phyloP scores from a whole-genome alignment of 331 rosid genomes.

The Saraca asoca region DNA sequence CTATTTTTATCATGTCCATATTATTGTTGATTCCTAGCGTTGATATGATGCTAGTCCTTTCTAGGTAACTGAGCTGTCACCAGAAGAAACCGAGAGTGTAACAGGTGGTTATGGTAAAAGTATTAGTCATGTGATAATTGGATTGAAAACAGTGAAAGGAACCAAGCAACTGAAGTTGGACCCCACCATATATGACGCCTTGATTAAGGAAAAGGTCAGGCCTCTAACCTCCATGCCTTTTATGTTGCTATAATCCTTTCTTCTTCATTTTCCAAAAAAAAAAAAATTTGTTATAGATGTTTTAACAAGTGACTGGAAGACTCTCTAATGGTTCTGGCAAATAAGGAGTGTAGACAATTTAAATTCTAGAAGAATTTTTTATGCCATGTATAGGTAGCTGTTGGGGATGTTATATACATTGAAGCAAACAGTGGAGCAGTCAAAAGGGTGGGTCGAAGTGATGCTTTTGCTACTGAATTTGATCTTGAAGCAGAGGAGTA shows the following conservation, averaged over 20 bases:
- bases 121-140: slow-evolving; percentile 94
- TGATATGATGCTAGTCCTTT: slow-evolving; percentile 35
- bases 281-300: background rate
- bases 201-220: slow-evolving; percentile 85
- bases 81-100: slow-evolving; percentile 85
- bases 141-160: slow-evolving; percentile 91
- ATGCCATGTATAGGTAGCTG: slow-evolving; percentile 67
- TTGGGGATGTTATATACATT: slow-evolving; percentile 91
- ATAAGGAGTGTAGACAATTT: background rate
- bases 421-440: slow-evolving; percentile 99
- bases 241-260: background rate
- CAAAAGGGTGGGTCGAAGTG: slow-evolving; percentile 96
- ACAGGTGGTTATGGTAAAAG: slow-evolving; percentile 97
- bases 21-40: slow-evolving; percentile 15
- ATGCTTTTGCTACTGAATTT: slow-evolving; percentile 95
- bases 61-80: slow-evolving; percentile 83
- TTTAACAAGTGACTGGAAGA: background rate
- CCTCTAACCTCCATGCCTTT: slow-evolving; percentile 18
- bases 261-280: background rate
- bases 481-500: slow-evolving; percentile 99
- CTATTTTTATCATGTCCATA: background rate
- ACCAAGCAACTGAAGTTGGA: slow-evolving; percentile 95
- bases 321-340: slow-evolving; percentile 11
- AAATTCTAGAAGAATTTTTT: slow-evolving; percentile 12
- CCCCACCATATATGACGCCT: slow-evolving; percentile 93